These are phyloP conservation scores for Ananas comosus DNA, from an alignment of 176 grass and related monocot species.

Conservation along the genomic window DNA sequence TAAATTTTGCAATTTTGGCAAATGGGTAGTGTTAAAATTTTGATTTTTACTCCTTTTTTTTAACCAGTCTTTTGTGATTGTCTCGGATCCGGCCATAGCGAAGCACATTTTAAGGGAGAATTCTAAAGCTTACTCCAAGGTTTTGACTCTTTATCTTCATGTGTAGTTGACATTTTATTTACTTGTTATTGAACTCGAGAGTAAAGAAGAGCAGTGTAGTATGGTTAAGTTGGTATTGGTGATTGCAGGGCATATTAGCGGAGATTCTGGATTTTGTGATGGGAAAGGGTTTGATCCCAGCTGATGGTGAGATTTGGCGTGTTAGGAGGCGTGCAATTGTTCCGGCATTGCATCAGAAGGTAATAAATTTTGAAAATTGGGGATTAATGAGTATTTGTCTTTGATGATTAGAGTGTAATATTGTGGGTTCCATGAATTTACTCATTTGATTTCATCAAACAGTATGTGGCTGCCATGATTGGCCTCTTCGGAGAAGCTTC, in stretches of 20 bases:
- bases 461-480: constrained; percentile 85
- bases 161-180: not conserved
- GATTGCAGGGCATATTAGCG: constrained; percentile 63
- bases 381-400: not conserved
- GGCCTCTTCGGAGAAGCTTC: constrained; percentile 80
- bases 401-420: not conserved
- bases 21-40: not conserved
- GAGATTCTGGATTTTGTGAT: constrained; percentile 96
- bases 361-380: constrained; percentile 2
- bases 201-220: not conserved
- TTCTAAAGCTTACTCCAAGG: constrained; percentile 87
- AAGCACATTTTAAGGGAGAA: constrained; percentile 90
- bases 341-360: constrained; percentile 91
- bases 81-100: constrained; percentile 79
- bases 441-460: constrained; percentile 6
- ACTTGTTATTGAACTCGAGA: not conserved
- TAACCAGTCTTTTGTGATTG: constrained; percentile 81
- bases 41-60: not conserved
- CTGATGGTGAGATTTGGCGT: constrained; percentile 80
- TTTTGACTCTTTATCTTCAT: constrained; percentile 16
- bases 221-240: constrained; percentile 18
- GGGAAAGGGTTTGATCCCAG: constrained; percentile 87
- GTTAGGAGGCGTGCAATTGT: constrained; percentile 87
- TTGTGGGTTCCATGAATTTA: not conserved
- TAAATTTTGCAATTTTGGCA: not conserved